A percentile compares a stretch with the other conserved stretches of the same genome.
phyloP scores from a whole-genome alignment of 495 filamentous ascomycete genomes.

The Penicillium riverlandense region DNA sequence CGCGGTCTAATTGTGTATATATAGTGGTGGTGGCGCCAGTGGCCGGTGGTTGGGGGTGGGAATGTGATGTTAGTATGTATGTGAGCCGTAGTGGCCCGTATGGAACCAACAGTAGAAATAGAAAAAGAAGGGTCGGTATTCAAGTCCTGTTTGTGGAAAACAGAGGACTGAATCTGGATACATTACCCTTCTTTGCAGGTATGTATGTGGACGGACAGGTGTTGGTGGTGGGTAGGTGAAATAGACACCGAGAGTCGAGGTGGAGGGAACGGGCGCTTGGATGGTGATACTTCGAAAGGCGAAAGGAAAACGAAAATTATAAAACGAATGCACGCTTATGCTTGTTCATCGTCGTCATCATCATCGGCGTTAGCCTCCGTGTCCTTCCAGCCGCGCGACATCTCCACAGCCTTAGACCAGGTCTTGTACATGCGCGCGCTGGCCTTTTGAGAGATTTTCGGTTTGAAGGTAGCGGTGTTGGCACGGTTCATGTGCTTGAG shows the following conservation, averaged over 20 bases:
- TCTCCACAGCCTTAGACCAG: slow-evolving; percentile 85
- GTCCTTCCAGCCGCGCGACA: slow-evolving; percentile 78
- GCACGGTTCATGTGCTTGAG: slow-evolving; percentile 70
- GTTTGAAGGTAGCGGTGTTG: slow-evolving; percentile 67
- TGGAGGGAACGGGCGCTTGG: slow-evolving; percentile 1
- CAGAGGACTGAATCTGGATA: too few relatives aligned
- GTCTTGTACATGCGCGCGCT: slow-evolving; percentile 64
- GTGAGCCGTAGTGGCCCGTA: too few relatives aligned
- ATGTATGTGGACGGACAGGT: too few relatives aligned
- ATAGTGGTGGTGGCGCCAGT: neutral
- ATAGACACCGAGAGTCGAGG: neutral
- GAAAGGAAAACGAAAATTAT: slow-evolving; percentile 3
- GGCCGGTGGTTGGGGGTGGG: too few relatives aligned
- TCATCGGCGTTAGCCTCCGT: slow-evolving; percentile 33
- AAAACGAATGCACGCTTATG: slow-evolving; percentile 2
- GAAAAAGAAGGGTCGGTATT: too few relatives aligned
- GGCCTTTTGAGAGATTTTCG: slow-evolving; percentile 52
- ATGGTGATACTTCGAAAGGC: slow-evolving; percentile 5
- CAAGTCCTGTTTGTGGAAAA: too few relatives aligned
- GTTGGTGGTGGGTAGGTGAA: slow-evolving; percentile 2
- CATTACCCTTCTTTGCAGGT: too few relatives aligned
- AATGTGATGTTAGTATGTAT: too few relatives aligned
- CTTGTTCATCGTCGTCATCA: slow-evolving; percentile 22
- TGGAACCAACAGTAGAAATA: too few relatives aligned
- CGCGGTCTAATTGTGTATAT: slow-evolving; percentile 17